These are phyloP conservation scores for Neurospora sp. DNA, from an alignment of 495 filamentous ascomycete genomes.

Conservation along the genomic window DNA sequence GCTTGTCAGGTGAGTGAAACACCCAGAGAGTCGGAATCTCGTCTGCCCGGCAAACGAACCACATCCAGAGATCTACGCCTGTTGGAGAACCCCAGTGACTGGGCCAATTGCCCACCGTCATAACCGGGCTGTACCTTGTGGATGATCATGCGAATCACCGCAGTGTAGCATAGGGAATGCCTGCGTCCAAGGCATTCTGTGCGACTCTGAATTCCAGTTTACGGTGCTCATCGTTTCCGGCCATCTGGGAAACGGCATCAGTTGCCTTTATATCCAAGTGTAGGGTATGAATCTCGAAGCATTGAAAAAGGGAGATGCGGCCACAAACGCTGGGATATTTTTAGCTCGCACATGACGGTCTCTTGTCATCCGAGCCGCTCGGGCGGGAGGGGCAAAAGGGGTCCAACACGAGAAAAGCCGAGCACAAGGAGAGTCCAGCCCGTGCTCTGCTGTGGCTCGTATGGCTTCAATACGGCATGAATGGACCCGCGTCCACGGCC, in stretches of 20 bases:
- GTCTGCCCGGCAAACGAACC: not conserved
- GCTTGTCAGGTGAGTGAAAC: not conserved
- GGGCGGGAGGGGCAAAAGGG: not conserved
- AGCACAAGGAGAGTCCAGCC: not conserved
- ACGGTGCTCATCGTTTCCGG: not conserved
- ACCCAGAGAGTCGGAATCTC: not conserved
- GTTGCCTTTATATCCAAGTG: not conserved
- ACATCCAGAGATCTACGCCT: not conserved
- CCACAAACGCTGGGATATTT: not conserved
- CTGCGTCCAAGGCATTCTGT: not conserved
- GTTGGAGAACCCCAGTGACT: not conserved
- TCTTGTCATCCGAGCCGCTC: not conserved
- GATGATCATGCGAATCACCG: not conserved
- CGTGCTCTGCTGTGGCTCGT: not conserved
- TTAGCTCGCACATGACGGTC: not conserved
- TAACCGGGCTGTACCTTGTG: not conserved
- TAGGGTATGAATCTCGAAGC: not conserved
- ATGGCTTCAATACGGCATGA: not conserved
- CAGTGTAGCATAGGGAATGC: not conserved
- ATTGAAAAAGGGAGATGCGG: not conserved
- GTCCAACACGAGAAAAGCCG: not conserved
- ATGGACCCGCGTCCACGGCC: not conserved
- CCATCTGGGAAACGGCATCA: not conserved
- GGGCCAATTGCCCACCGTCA: not conserved
- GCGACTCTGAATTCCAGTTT: not conserved